phyloP scores from a whole-genome alignment of 2,329 filamentous ascomycete genomes.

The Paraconiothyrium sp. region DNA sequence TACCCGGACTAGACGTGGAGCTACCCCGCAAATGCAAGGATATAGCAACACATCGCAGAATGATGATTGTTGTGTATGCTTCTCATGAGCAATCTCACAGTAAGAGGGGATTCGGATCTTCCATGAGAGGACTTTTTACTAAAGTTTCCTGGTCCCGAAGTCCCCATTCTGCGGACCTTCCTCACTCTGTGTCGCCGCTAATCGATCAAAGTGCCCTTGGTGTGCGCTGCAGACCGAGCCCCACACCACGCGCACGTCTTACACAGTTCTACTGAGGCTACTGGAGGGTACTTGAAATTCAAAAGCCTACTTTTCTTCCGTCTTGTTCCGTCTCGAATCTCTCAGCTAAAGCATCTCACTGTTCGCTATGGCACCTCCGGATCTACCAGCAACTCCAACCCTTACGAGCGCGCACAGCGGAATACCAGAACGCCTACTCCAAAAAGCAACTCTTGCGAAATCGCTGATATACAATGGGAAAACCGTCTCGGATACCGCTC shows the following conservation, averaged over 20 bases:
- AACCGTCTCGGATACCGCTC: slow-evolving; percentile 21
- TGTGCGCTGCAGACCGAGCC: not conserved
- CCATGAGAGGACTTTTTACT: not conserved
- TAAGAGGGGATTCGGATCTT: too few relatives aligned
- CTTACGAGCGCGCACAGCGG: slow-evolving; percentile 24
- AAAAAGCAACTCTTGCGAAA: slow-evolving; percentile 29
- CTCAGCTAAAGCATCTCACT: not conserved
- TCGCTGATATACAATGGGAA: slow-evolving; percentile 28
- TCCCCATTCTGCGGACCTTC: not conserved
- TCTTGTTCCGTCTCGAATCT: not conserved
- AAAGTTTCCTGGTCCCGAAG: not conserved
- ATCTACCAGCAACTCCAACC: slow-evolving; percentile 28
- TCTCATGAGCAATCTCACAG: not conserved
- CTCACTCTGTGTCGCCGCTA: not conserved
- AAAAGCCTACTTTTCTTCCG: not conserved
- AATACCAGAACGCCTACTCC: slow-evolving; percentile 27
- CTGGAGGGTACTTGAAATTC: not conserved
- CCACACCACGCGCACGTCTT: not conserved
- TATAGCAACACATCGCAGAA: not conserved
- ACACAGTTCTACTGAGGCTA: not conserved
- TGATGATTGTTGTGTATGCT: not conserved
- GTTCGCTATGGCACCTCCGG: slow-evolving; percentile 18
- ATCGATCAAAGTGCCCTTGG: not conserved
- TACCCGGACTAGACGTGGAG: slow-evolving; percentile 5
- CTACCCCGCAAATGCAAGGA: slow-evolving; percentile 18